Evolutionary conservation across 306 rosid genomes (phyloP).

Genomic region (Mimosa bimucronata): DNA sequence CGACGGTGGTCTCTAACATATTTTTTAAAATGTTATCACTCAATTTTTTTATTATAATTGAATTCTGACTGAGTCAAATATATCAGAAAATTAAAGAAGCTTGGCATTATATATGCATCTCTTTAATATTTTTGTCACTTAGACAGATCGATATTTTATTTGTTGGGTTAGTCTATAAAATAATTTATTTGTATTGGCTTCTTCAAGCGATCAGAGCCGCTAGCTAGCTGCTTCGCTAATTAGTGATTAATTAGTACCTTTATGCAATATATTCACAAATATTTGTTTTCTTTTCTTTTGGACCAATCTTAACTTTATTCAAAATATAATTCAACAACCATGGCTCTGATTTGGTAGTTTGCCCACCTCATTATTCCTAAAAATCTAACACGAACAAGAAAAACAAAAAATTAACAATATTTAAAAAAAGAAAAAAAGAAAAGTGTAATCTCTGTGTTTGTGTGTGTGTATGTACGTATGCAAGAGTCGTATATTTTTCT

Average conservation of each 20-base stretch:
- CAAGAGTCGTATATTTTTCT: constrained; percentile 14
- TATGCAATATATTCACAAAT: constrained; percentile 6
- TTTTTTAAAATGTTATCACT: background rate
- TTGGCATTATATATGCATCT: no score
- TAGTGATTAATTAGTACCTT: no score
- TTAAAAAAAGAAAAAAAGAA: no score
- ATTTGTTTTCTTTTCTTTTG: background rate
- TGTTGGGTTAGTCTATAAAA: background rate
- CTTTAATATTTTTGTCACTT: background rate
- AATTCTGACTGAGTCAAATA: constrained; percentile 35
- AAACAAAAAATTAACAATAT: background rate
- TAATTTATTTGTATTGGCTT: constrained; percentile 1
- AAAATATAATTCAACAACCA: constrained; percentile 54
- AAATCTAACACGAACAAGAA: constrained; percentile 3
- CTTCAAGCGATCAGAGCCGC: constrained; percentile 30
- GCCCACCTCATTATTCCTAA: constrained; percentile 53
- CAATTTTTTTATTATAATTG: no score
- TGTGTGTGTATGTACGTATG: no score
- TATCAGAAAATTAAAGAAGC: background rate
- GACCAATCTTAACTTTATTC: background rate
- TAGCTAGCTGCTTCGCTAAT: constrained; percentile 1
- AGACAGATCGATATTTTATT: background rate
- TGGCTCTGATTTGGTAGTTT: constrained; percentile 61
- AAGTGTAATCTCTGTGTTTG: no score
- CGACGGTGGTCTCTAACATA: background rate